Conservation (phyloP, 345 rosid genomes). For the Melaleuca alternifolia region DNA sequence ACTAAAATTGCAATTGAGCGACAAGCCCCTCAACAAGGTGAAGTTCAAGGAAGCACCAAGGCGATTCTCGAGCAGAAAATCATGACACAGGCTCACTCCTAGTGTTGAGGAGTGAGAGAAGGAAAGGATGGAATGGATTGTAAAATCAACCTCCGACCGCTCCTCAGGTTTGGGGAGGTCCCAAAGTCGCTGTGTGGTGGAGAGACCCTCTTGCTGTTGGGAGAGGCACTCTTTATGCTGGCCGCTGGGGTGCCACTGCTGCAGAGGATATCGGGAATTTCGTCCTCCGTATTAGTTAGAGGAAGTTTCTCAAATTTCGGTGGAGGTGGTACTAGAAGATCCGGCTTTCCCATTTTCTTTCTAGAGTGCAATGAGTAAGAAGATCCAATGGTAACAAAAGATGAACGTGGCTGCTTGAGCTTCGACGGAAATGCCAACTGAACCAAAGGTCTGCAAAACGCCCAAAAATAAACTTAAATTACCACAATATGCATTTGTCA, state of each 20-base stretch:
- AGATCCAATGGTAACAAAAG: conserved; percentile 32
- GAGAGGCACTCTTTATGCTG: conserved; percentile 55
- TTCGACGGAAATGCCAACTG: conserved; percentile 63
- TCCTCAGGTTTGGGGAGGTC: conserved; percentile 46
- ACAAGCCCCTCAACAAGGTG: background rate
- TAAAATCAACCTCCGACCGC: conserved; percentile 83
- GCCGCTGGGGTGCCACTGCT: conserved; percentile 31
- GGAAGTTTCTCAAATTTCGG: conserved; percentile 39
- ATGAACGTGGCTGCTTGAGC: conserved; percentile 53
- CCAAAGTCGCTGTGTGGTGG: conserved; percentile 59
- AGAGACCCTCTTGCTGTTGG: conserved; percentile 95
- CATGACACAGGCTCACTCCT: conserved; percentile 9
- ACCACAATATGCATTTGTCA: background rate
- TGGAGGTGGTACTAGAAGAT: conserved; percentile 20
- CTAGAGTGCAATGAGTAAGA: conserved; percentile 17
- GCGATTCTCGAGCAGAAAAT: background rate
- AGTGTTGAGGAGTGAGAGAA: conserved; percentile 79
- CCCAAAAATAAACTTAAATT: background rate
- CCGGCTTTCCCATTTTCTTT: conserved; percentile 34
- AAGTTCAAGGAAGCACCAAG: background rate
- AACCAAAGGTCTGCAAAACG: conserved; percentile 43
- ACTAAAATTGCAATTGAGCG: background rate
- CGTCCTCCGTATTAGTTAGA: conserved; percentile 21
- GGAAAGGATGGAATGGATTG: conserved; percentile 95
- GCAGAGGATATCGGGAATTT: conserved; percentile 58